Evolutionary conservation across 2,329 filamentous ascomycete species (phyloP), one percentile per base, ranked within the genome.

Genomic region (Dothistroma septosporum): DNA sequence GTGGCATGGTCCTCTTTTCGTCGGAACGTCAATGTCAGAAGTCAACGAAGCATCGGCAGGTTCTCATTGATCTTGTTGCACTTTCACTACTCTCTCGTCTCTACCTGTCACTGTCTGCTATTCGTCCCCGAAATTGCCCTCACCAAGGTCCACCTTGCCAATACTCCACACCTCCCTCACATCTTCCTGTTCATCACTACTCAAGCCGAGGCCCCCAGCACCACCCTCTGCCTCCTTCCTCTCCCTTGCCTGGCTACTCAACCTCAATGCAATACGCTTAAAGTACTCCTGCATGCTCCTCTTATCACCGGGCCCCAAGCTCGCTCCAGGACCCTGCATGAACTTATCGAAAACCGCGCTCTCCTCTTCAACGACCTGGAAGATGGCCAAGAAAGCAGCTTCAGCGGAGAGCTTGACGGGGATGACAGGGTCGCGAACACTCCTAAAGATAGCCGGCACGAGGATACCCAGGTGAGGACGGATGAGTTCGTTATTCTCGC

Each of bases 241-340:
- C 78, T 99, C 94, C 64, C 91, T 84, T 1, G 90, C 92, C 75
- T 97, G 94, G 19, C 81, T 84, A n/a, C 90, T 93, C 21, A 97
- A 78, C 68, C 92, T 85, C 70, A 93, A 76, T 1, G 91, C 91
- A 65, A 99, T 90, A 47, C 94, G 83, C 82, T 96, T 96, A 79
- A 97, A 97, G 78, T 99, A 99, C 75, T 99, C 94, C 61, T 87
- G 84, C 89, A 99, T 97, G 74, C 88, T 92, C 68, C 93, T 84
- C 82, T 95, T 94, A 19, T 86, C 86, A 46, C 85, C 88, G 0
- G 90, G 77, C 9, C 87, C 82, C 61, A 97, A 76, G 2, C 85
- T 84, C 55, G 84, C 83, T 6, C 84, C 85, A 1, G 87, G 81
- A 0, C 87, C 86, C 10, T 84, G 81, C 79, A 97, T 87, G 76